Base-by-base conservation (phyloP, 495 filamentous ascomycete species). In the Podospora conica region DNA sequence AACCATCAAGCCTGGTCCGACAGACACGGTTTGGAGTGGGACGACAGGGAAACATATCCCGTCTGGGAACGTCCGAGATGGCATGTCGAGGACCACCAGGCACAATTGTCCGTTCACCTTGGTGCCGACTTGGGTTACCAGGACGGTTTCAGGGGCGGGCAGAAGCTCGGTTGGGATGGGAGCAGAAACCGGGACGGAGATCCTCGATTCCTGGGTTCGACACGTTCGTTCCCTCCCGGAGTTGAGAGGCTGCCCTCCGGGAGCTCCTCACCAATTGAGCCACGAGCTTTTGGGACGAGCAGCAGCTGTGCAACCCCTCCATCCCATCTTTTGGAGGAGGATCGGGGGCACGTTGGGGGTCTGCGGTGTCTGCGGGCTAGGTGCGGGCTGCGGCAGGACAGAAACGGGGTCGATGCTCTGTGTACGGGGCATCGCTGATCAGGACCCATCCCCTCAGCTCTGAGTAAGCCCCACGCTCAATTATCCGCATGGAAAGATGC, bases 381-480 rank as follows among this genome's bases (percentile, higher is more conserved):
- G n/a, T n/a, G n/a, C n/a, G n/a, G n/a, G n/a, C 40, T 48, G 15
- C n/a, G 15, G 40, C 15, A 48, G 40, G 40, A 40, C 40, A 48
- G 15, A 48, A 48, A 48, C 40, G 40, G 33, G 40, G 40, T 48
- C 40, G 40, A 4, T 48, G 40, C 5, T 48, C 40, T 48, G 29
- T 48, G 29, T 31, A 48, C 33, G 40, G 18, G 18, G 40, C 5
- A 3, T 48, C 18, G 18, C n/a, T n/a, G n/a, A n/a, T n/a, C n/a
- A 48, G 40, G 40, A 48, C 40, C 40, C 40, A 48, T 48, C 33
- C 40, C n/a, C 40, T n/a, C 40, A 24, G 53, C 62, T 53, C 67
- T 72, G 73, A 76, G 73, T 74, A 74, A 73, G 72, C 74, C 67
- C 67, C 71, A 61, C 68, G 62, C 31, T 54, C 61, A 70, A 76